Percentiles rank a stretch among this genome's conserved stretches.
Conservation (phyloP, 139 green algal genomes). For the Protoeuglena noctilucae region DNA sequence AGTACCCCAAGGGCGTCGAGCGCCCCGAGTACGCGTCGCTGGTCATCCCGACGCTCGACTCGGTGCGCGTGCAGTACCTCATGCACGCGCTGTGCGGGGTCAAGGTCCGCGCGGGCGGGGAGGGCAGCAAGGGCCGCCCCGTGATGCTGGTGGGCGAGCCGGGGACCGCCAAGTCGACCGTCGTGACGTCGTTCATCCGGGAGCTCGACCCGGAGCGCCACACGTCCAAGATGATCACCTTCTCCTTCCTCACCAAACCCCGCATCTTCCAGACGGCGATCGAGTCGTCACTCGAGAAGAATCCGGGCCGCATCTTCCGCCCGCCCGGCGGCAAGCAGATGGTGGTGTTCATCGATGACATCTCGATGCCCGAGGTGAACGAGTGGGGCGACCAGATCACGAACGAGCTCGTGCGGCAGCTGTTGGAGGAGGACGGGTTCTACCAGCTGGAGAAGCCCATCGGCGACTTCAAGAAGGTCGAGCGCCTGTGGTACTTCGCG, state of each 20-base stretch:
- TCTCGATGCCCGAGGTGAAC: conserved; percentile 83
- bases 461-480: conserved; percentile 83
- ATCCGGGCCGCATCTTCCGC: conserved; percentile 80
- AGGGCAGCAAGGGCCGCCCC: no score
- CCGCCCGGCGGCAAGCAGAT: conserved; percentile 71
- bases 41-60: conserved; percentile 80
- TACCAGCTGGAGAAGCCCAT: conserved; percentile 91
- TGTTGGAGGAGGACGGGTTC: conserved; percentile 81
- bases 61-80: conserved; percentile 65
- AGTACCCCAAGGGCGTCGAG: conserved; percentile 58
- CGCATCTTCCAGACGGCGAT: conserved; percentile 72
- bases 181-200: conserved; percentile 5
- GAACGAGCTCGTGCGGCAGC: conserved; percentile 87
- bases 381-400: conserved; percentile 93
- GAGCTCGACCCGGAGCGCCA: conserved; percentile 49
- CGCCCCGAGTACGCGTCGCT: conserved; percentile 74
- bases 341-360: conserved; percentile 82
- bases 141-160: conserved; percentile 63
- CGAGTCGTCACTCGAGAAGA: conserved; percentile 76
- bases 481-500: conserved; percentile 66
- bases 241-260: conserved; percentile 78
- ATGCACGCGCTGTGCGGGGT: conserved; percentile 50
- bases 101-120: conserved; percentile 17
- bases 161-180: conserved; percentile 68
- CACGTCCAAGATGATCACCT: conserved; percentile 74